Base-by-base conservation (phyloP, 2,329 filamentous ascomycete genomes). In the Aaosphaeria pasadenensis region DNA sequence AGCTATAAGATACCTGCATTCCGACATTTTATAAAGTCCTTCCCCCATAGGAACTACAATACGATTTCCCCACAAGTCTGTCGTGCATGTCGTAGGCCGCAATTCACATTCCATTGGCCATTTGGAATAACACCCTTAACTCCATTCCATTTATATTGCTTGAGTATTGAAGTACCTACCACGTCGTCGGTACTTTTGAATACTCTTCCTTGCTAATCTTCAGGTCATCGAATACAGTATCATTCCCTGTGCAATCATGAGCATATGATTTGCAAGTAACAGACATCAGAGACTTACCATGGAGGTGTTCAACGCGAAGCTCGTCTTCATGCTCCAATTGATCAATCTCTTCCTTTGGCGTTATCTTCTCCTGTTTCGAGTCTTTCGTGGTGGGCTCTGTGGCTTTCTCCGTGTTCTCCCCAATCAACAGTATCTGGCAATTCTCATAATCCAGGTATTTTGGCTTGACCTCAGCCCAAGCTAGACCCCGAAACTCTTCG, bases 371-470 rank as follows among this genome's bases (percentile, higher is more conserved):
- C 5, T 76, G 64, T 53, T 81, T 74, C 58, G 85, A 74, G 40
- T 82, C 71, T 54, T 85, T 84, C 24, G 77, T 73, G 4, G 77
- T 76, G 29, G 79, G 73, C 57, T 84, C 77, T 0, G 82, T 71
- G 0, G 83, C 84, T 50, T 80, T 81, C 0, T 81, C 76, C 28
- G 71, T 73, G 1, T 79, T 79, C 58, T 89, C 84, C 5, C 91
- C 90, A 40, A 96, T 85, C 48, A 96, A 77, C 7, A 96, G 72
- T 46, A 95, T 79, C 63, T 95, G 89, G 0, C 87, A 81, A 55
- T 89, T 87, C 32, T 78, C 78, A 62, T 88, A 89, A 58, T 92
- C 80, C 3, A 95, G 75, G 56, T 91, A 84, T 49, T 87, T 82
- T 0, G 90, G 88, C 55, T 85, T 77, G 1, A 88, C 77, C 0